Conservation (phyloP, 495 filamentous ascomycete species). For the Cairneyella variabilis region DNA sequence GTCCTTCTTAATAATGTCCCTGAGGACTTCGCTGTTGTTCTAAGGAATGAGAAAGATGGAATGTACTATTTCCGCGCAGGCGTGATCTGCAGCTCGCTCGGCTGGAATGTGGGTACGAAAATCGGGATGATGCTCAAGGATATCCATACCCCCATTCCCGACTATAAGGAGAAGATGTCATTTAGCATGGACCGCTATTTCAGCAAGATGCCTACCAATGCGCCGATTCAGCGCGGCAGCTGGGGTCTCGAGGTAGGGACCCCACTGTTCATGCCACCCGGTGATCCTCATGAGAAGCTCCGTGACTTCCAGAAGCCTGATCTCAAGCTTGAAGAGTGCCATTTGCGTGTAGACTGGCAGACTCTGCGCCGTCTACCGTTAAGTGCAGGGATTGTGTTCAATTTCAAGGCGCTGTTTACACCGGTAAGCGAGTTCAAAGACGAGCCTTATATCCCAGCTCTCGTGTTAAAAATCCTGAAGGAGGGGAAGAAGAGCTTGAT, state of each 20-base stretch:
- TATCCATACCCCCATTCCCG: constrained; percentile 76
- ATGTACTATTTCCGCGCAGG: constrained; percentile 76
- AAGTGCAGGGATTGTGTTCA: constrained; percentile 74
- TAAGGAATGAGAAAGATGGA: constrained; percentile 68
- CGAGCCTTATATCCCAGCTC: constrained; percentile 68
- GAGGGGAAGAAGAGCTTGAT: constrained; percentile 74
- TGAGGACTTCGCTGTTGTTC: constrained; percentile 81
- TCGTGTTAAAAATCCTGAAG: constrained; percentile 63
- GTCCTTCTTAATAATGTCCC: constrained; percentile 79
- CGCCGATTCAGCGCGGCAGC: constrained; percentile 81
- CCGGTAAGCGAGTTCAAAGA: constrained; percentile 67
- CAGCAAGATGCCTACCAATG: constrained; percentile 67
- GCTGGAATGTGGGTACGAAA: constrained; percentile 78
- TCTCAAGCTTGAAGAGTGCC: constrained; percentile 55
- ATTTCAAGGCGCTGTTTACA: constrained; percentile 90
- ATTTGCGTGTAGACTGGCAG: constrained; percentile 90
- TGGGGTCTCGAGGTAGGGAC: constrained; percentile 80
- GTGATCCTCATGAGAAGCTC: constrained; percentile 61
- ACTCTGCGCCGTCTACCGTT: constrained; percentile 80
- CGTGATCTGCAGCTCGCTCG: constrained; percentile 72
- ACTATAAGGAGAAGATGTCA: constrained; percentile 89
- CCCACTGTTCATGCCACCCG: constrained; percentile 75
- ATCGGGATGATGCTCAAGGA: constrained; percentile 67
- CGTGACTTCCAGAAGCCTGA: constrained; percentile 52
- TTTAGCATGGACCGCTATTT: constrained; percentile 91